These are phyloP conservation scores for Pseudogymnoascus sp. DNA, from an alignment of 2,329 filamentous ascomycete species.

Conservation along the genomic window DNA sequence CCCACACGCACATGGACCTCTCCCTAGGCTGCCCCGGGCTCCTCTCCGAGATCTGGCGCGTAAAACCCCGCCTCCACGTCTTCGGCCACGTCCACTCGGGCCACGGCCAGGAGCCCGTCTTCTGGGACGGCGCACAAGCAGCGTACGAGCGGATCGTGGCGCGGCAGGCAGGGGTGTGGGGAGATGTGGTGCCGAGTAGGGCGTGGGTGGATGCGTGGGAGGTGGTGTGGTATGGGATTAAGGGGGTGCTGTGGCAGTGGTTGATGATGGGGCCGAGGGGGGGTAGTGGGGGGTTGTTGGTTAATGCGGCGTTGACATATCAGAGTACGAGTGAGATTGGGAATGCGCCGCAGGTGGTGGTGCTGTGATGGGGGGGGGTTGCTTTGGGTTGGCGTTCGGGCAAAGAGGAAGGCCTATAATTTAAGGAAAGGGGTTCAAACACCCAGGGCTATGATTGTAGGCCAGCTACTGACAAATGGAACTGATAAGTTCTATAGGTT, in stretches of 20 bases:
- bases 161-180: constrained; percentile 29
- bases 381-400: not conserved
- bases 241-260: constrained; percentile 51
- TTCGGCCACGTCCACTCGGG: constrained; percentile 62
- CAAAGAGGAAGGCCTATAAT: not conserved
- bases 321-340: constrained; percentile 41
- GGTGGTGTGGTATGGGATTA: constrained; percentile 45
- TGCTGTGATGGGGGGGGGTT: constrained; percentile 17
- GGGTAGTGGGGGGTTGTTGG: constrained; percentile 43
- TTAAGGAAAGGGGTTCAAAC: no score
- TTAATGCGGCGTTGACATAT: constrained; percentile 53
- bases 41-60: constrained; percentile 49
- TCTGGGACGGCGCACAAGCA: constrained; percentile 54
- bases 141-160: constrained; percentile 28
- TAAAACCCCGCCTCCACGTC: constrained; percentile 54
- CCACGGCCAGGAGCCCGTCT: constrained; percentile 50
- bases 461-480: no score
- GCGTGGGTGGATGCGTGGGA: constrained; percentile 44
- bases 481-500: no score
- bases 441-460: no score
- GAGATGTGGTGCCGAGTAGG: constrained; percentile 22
- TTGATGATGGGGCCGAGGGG: constrained; percentile 45
- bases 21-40: constrained; percentile 53
- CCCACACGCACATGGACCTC: constrained; percentile 45
- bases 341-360: constrained; percentile 32